Base-by-base conservation (phyloP, 2,329 filamentous ascomycete species). In the Neofusicoccum ribis region DNA sequence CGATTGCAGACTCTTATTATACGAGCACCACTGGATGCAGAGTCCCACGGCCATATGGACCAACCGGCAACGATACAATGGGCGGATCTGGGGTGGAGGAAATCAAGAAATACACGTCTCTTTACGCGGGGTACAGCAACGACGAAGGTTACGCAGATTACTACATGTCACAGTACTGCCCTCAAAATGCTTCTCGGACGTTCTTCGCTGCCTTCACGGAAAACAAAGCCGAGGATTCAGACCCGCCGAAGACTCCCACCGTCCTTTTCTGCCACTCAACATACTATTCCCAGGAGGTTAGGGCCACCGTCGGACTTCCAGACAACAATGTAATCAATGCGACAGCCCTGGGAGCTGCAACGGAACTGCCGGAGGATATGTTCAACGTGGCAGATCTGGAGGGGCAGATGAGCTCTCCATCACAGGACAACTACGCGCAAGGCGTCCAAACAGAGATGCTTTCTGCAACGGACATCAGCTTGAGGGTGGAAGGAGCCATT, bases 61-160 rank as follows among this genome's bases (percentile, higher is more conserved):
- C 50, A 9, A 37, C 31, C 8, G 34, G 50, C 15, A 63, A 60
- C 34, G 14, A 17, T 15, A 20, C 50, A 12, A 47, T 36, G 12
- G 41, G 63, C 2, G 37, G 50, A 9, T 31, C 37, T 52, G 50
- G 50, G 7, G 7, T 52, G 50, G 50, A 52, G 15, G 50, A 37
- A 17, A 31, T 52, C 12, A 52, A 52, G 31, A 65, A 71, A 0
- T 79, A 70, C 23, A 68, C 68, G 0, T 74, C 79, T 49, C 68
- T 75, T 0, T 85, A 84, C 56, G 73, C 82, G 1, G 83, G 82
- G 0, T 85, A 81, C 23, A 85, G 81, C 27, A 74, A 73, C 12
- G 69, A 76, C 1, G 72, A 74, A 0, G 74, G 72, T 1, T 69
- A 71, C 0, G 77, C 66, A 69, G 69, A 69, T 67, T 74, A 39